Base-by-base conservation (phyloP, 306 rosid species). In the Arachis stenosperma region DNA sequence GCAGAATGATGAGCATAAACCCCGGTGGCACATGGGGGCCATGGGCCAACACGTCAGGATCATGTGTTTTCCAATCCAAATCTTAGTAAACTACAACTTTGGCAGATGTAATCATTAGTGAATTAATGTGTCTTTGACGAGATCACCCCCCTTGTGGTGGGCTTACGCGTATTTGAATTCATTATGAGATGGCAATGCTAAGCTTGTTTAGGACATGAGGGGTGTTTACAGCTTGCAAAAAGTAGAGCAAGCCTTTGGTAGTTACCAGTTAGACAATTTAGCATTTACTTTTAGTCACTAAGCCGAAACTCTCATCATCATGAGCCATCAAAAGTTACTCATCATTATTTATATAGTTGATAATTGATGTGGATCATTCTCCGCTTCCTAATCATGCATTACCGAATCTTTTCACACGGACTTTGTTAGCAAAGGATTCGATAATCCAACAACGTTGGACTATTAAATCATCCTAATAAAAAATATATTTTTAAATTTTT, bases 211-310 rank as follows among this genome's bases (percentile, higher is more conserved):
- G 11, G 41, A 55, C 27, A 48, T 7, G 47, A 40, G 74, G 61
- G 71, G 44, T 67, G 81, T 55, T 56, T 74, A 70, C 86, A 83
- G 86, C 83, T 79, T 59, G 81, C 78, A 75, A 75, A 74, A 57
- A 47, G 29, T 8, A 40, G 52, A 55, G 15, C 8, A 36, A 47
- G 3, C 7, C 40, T 2, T 52, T 6, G 22, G 17, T 30, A 52
- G 22, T 50, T 61, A 37, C 65, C 44, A 54, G 10, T 60, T 69
- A 61, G 48, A 33, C 2, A 33, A 33, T 33, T 33, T 33, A 33
- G 37, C 37, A 33, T 33, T 4, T 2, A 75, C 37, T 2, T 33
- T 4, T 2, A 75, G 66, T 62, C 73, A 54, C 56, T 63, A n/a
- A 9, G 40, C 30, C 59, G 42, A 55, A 51, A 55, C 36, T 7